Conservation (phyloP, 306 rosid species). For the Begonia masoniana region DNA sequence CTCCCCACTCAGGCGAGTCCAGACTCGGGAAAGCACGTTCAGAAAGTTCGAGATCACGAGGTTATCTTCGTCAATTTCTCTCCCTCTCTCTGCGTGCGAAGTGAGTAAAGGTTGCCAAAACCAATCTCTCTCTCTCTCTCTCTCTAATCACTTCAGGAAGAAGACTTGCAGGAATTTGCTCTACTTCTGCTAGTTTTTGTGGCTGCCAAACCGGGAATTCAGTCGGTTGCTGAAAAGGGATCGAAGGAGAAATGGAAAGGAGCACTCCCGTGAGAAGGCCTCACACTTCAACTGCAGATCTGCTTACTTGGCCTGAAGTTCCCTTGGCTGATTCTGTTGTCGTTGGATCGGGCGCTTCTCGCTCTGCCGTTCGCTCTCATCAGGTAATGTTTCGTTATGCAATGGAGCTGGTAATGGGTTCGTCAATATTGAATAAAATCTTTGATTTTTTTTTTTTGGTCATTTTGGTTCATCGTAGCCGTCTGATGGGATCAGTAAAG, state of each 20-base stretch:
- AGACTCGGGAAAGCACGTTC: no score
- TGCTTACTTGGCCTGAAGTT: slow-evolving; percentile 85
- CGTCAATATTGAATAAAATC: neutral
- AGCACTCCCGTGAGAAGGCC: slow-evolving; percentile 91
- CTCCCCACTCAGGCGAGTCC: slow-evolving; percentile 4
- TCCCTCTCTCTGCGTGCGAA: neutral
- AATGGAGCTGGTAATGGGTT: neutral
- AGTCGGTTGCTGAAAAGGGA: neutral
- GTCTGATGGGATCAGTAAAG: slow-evolving; percentile 97
- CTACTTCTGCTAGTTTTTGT: neutral
- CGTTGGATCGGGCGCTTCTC: slow-evolving; percentile 45
- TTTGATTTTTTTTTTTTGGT: neutral
- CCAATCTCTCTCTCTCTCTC: neutral
- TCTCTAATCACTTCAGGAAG: slow-evolving; percentile 1
- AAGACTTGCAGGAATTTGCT: slow-evolving; percentile 4
- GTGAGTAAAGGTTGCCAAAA: neutral
- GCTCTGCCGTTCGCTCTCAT: slow-evolving; percentile 51
- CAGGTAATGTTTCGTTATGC: slow-evolving; percentile 34
- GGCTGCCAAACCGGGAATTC: neutral
- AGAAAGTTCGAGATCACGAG: slow-evolving; percentile 11
- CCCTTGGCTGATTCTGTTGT: slow-evolving; percentile 53
- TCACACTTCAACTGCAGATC: slow-evolving; percentile 94
- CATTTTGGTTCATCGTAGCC: slow-evolving; percentile 33
- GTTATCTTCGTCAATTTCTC: slow-evolving; percentile 5
- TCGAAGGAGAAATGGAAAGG: slow-evolving; percentile 43